Conservation (phyloP, 1,139 yeast genomes). For the Suhomyces maxii region DNA sequence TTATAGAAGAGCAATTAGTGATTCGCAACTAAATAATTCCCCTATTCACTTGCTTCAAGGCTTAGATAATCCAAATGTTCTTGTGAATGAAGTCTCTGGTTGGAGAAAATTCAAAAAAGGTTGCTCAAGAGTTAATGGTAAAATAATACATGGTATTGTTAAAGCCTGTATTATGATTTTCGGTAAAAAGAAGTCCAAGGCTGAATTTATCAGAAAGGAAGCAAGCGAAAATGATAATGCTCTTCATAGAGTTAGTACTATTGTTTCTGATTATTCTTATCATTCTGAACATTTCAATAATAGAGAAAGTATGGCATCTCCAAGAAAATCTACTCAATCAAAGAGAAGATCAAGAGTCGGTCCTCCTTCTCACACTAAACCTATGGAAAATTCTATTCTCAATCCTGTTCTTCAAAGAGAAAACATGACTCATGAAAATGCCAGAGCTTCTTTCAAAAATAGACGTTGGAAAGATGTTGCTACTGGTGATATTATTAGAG, state of each 20-base stretch:
- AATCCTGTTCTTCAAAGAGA: conserved; percentile 32
- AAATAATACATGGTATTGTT: conserved; percentile 21
- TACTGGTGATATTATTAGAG: conserved; percentile 87
- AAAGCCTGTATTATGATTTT: conserved; percentile 28
- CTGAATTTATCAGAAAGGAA: conserved; percentile 28
- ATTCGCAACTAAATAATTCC: conserved; percentile 83
- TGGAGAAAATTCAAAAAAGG: conserved; percentile 68
- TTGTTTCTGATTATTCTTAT: conserved; percentile 36
- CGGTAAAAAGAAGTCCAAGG: conserved; percentile 30
- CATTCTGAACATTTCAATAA: conserved; percentile 10
- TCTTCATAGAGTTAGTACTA: conserved; percentile 41
- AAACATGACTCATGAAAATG: conserved; percentile 16
- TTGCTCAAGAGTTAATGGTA: conserved; percentile 27
- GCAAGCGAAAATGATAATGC: conserved; percentile 29
- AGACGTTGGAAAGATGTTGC: conserved; percentile 84
- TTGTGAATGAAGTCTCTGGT: conserved; percentile 58
- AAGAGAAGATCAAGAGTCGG: conserved; percentile 14
- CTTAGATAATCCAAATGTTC: conserved; percentile 72
- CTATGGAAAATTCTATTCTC: conserved; percentile 29
- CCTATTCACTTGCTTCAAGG: conserved; percentile 76
- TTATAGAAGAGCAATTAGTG: conserved; percentile 77
- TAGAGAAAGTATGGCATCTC: conserved; percentile 7
- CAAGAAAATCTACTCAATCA: conserved; percentile 8
- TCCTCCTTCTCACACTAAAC: conserved; percentile 9
- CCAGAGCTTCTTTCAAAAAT: conserved; percentile 54